These are phyloP conservation scores for Zea mays DNA, from an alignment of 176 grass and related monocot species.

Conservation along the genomic window DNA sequence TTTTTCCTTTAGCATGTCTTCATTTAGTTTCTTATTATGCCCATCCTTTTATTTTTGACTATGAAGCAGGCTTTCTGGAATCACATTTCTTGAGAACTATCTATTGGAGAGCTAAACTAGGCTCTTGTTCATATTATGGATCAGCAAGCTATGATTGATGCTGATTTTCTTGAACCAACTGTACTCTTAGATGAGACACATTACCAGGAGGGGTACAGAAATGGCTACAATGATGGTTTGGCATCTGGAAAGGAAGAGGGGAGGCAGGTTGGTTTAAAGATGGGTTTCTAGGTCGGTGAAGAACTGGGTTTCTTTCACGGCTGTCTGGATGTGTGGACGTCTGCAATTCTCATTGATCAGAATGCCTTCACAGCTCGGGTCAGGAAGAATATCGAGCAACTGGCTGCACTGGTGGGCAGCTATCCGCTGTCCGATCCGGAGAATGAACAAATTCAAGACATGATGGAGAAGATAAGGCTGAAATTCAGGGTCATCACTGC, in stretches of 20 bases:
- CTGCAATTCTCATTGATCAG: slow-evolving; percentile 43
- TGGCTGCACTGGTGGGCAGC: slow-evolving; percentile 47
- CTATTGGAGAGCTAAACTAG: no score
- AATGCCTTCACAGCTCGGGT: slow-evolving; percentile 55
- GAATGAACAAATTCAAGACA: slow-evolving; percentile 57
- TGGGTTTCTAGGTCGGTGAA: slow-evolving; percentile 67
- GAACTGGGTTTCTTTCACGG: slow-evolving; percentile 80
- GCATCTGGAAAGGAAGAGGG: slow-evolving; percentile 65
- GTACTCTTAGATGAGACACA: no score
- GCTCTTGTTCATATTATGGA: no score
- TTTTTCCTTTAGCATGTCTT: no score
- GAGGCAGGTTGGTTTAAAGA: slow-evolving; percentile 69
- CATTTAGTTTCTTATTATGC: no score
- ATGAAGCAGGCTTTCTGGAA: no score
- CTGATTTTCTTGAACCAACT: no score
- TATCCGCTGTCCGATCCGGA: slow-evolving; percentile 66
- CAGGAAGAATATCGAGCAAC: slow-evolving; percentile 60
- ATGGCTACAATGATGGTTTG: slow-evolving; percentile 68
- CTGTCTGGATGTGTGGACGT: slow-evolving; percentile 73
- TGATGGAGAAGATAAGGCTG: slow-evolving; percentile 64
- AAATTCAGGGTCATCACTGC: slow-evolving; percentile 72
- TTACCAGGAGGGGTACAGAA: slow-evolving; percentile 63
- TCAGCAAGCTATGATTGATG: no score
- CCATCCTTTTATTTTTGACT: no score
- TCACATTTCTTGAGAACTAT: no score